Conservation (phyloP, 1,139 yeast species). For the Suhomyces panamericanus region DNA sequence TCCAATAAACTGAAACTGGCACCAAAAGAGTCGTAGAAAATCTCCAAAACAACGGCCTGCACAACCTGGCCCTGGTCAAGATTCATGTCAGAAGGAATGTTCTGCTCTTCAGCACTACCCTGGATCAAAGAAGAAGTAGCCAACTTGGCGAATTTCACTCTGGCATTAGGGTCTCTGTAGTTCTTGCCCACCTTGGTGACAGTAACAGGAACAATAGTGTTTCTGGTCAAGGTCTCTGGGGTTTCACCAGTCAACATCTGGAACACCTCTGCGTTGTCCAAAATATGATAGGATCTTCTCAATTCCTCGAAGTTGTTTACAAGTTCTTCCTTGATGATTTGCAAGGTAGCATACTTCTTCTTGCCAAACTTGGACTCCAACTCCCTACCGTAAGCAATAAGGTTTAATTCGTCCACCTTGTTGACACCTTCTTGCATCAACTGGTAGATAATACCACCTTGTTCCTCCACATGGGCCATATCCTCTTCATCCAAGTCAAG, state of each 20-base stretch:
- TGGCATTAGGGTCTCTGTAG: conserved; percentile 37
- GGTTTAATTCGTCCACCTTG: conserved; percentile 80
- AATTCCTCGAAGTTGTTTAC: conserved; percentile 85
- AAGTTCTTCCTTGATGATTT: conserved; percentile 85
- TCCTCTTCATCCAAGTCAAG: conserved; percentile 95
- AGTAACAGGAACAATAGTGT: conserved; percentile 77
- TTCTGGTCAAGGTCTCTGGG: conserved; percentile 62
- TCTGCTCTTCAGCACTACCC: conserved; percentile 69
- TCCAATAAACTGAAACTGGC: conserved; percentile 73
- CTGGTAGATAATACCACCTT: conserved; percentile 83
- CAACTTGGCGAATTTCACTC: conserved; percentile 51
- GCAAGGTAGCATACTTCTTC: conserved; percentile 78
- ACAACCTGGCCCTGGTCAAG: conserved; percentile 74
- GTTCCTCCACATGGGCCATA: conserved; percentile 70
- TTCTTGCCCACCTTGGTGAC: conserved; percentile 56
- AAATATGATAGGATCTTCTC: conserved; percentile 67
- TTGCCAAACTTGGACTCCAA: conserved; percentile 74
- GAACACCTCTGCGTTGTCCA: conserved; percentile 74
- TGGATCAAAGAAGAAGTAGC: conserved; percentile 75
- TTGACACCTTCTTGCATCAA: conserved; percentile 82
- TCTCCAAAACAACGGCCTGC: conserved; percentile 72
- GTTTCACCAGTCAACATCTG: conserved; percentile 90
- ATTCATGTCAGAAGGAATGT: conserved; percentile 56
- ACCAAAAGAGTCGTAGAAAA: conserved; percentile 69
- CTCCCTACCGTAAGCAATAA: conserved; percentile 94